Evolutionary conservation across 75 land plant genomes (phyloP).

Genomic region (Gnetum montanum): DNA sequence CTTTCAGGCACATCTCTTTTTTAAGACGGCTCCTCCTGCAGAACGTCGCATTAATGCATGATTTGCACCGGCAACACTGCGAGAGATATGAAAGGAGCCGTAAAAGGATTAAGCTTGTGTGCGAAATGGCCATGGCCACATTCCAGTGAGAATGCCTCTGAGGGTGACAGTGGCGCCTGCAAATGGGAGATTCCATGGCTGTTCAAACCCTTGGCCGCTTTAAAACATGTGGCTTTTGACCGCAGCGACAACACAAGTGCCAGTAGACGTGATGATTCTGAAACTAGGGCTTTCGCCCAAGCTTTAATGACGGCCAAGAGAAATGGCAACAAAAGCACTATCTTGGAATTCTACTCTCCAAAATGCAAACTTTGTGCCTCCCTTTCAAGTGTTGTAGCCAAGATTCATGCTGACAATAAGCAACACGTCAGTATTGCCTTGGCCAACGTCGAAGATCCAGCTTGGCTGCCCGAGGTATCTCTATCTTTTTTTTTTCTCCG

Average conservation of each 20-base stretch:
- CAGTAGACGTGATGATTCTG: slow-evolving; percentile 46
- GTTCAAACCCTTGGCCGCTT: slow-evolving; percentile 6
- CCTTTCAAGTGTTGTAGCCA: slow-evolving; percentile 37
- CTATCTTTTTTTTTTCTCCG: neutral
- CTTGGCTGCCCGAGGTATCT: slow-evolving; percentile 94
- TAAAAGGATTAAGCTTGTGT: neutral
- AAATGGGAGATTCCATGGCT: slow-evolving; percentile 15
- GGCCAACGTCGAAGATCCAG: slow-evolving; percentile 89
- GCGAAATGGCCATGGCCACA: slow-evolving; percentile 6
- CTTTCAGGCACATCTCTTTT: too few relatives aligned
- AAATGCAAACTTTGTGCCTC: slow-evolving; percentile 84
- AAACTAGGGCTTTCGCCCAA: slow-evolving; percentile 75
- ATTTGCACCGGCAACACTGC: too few relatives aligned
- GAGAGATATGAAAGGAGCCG: too few relatives aligned
- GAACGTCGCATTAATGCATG: too few relatives aligned
- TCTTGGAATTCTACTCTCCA: slow-evolving; percentile 94
- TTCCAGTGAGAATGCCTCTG: neutral
- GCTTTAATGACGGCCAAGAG: slow-evolving; percentile 64
- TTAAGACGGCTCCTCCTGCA: too few relatives aligned
- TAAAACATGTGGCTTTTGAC: neutral
- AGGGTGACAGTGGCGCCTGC: slow-evolving; percentile 1
- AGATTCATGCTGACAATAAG: slow-evolving; percentile 56
- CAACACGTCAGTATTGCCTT: slow-evolving; percentile 76
- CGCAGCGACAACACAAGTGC: neutral
- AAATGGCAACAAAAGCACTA: slow-evolving; percentile 55